Evolutionary conservation across 2,329 filamentous ascomycete genomes (phyloP), one percentile per base, ranked within the genome.

Genomic region (Spiromastix sp.): DNA sequence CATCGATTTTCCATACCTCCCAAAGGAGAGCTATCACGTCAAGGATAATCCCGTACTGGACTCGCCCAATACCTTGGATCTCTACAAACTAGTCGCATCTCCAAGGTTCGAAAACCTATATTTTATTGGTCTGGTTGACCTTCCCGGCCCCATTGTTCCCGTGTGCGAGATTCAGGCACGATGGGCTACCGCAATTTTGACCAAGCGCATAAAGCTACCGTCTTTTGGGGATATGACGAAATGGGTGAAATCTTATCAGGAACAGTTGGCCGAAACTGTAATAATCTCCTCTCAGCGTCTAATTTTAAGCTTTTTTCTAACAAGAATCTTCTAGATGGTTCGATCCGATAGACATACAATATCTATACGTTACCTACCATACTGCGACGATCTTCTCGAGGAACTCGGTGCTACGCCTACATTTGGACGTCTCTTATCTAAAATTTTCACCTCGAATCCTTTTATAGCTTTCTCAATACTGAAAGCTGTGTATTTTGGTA

Each of bases 101-200:
- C 52, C 54, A 2, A 42, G 43, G 11, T 50, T 55, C 36, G 37
- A 37, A 10, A 55, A 54, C 38, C 44, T 62, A 8, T 63, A 54
- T 40, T 44, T 61, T 12, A 42, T 59, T 29, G 54, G 59, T 7
- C 49, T 52, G 20, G 32, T 52, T 25, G 55, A 61, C 39, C 40
- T 50, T 5, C 33, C 48, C 7, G 59, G 60, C 1, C 49, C 59
- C 6, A 40, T 51, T 5, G 37, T 49, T n/a, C 53, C 57, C 2
- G 43, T 54, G 3, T 43, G 44, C 15, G 58, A 63, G 37, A 51
- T 54, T 2, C 56, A 59, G 43, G 52, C 55, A 11, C 53, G 59
- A 22, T 52, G 55, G 42, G 50, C 51, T 7, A 51, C 51, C 6
- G 52, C 49, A 8, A 42, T 54, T 3, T 28, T 61, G n/a, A 38